Conservation (phyloP, 805 yeast species). For the Kuraishia molischiana region DNA sequence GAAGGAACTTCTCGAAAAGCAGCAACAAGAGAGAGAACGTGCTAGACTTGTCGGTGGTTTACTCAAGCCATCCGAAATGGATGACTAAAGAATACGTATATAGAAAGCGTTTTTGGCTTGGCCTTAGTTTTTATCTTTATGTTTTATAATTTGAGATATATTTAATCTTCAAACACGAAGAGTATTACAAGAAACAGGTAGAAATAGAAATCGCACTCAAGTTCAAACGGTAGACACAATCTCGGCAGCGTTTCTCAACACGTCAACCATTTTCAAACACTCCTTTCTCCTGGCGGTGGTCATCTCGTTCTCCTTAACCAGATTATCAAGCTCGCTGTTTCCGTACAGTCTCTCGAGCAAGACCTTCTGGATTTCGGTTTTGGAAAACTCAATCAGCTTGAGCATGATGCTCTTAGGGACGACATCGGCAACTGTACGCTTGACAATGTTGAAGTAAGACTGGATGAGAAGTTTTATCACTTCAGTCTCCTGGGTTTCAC, state of each 20-base stretch:
- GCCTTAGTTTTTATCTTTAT: no score
- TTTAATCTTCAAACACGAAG: no score
- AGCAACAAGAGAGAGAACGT: constrained; percentile 61
- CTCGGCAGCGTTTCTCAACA: constrained; percentile 3
- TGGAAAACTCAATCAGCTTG: constrained; percentile 76
- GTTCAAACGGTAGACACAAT: constrained; percentile 66
- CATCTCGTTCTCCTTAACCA: constrained; percentile 85
- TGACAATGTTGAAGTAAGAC: constrained; percentile 87
- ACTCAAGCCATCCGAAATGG: constrained; percentile 90
- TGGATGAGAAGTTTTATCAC: constrained; percentile 87
- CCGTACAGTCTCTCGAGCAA: constrained; percentile 80
- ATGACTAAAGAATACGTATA: constrained; percentile 30
- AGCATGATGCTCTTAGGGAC: constrained; percentile 95
- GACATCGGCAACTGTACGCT: constrained; percentile 86
- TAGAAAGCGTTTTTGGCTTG: background rate
- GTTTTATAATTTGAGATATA: no score
- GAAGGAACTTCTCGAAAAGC: constrained; percentile 59
- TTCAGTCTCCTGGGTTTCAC: constrained; percentile 95
- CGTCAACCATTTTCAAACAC: constrained; percentile 87
- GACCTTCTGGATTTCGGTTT: constrained; percentile 84
- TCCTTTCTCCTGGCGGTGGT: constrained; percentile 94
- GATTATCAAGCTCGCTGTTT: constrained; percentile 57
- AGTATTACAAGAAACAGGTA: background rate
- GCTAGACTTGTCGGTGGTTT: constrained; percentile 89
- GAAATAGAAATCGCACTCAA: background rate